Evolutionary conservation across 1,284 basidiomycete species (phyloP), one percentile per base, ranked within the genome.

Genomic region (Tetrapyrgos nigripes): DNA sequence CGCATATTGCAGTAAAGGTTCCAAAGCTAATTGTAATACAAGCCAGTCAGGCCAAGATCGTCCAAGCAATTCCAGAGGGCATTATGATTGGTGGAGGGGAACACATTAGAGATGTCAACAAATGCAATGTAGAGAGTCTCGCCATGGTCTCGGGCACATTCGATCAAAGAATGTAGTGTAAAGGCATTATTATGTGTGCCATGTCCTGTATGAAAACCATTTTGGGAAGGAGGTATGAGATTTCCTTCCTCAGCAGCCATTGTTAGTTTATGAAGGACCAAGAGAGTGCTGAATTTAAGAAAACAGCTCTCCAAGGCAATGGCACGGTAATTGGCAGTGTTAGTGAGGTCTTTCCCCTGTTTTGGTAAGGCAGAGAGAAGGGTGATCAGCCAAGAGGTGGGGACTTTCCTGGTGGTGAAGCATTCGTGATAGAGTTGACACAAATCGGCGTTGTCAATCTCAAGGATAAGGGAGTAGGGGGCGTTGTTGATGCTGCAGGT

Each of bases 31-130:
- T 54, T 43, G 47, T 48, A 54, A 23, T 46, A 46, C 5, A 9
- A 13, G 17, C 52, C 52, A 48, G 52, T 46, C 4, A 54, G 17
- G 9, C 52, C 52, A 6, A 26, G 14, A 8, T 23, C 27, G 13
- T 54, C 24, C 21, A 54, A 33, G 26, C 31, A 13, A 19, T 44
- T 13, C 52, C 52, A 54, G 19, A 54, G 52, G 11, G 17, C 19
- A 6, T 9, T 8, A 8, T 54, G 51, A 35, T 62, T 53, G 5
- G 58, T 64, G 1, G 61, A 54, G 3, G 58, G 61, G 43, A 64
- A 64, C 5, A 58, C 62, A 50, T 60, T 64, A 11, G 53, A 53
- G 2, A 64, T 40, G 45, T 62, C 62, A 2, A 62, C 49, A 43
- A 62, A 62, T 3, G 53, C 53, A 21, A 60, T 52, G 26, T 57